phyloP scores from a whole-genome alignment of 805 yeast species.

The Monosporozyma unispora region DNA sequence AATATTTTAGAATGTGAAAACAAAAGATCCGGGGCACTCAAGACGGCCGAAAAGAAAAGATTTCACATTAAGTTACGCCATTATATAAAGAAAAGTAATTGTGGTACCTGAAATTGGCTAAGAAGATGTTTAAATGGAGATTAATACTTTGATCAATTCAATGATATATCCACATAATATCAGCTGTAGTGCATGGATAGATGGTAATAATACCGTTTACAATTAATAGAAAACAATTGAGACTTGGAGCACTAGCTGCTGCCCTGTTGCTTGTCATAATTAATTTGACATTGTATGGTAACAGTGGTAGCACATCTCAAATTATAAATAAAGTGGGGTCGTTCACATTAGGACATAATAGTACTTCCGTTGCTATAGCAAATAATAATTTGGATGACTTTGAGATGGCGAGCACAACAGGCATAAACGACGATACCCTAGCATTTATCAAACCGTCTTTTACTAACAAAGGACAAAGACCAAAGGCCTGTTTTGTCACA shows the following conservation, averaged over 20 bases:
- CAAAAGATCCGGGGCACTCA: no score
- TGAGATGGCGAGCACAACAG: no score
- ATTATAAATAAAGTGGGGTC: neutral
- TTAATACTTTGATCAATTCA: no score
- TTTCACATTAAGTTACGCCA: no score
- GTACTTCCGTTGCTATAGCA: neutral
- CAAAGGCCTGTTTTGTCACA: conserved; percentile 57
- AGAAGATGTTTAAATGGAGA: no score
- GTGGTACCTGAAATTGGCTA: no score
- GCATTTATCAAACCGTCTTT: conserved; percentile 12
- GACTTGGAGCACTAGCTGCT: neutral
- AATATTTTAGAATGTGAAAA: no score
- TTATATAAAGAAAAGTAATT: no score
- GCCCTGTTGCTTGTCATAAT: neutral
- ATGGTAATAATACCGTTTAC: neutral
- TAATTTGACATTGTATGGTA: neutral
- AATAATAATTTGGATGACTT: neutral
- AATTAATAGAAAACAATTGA: neutral
- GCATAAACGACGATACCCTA: neutral
- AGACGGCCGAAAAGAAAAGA: no score
- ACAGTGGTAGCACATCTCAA: neutral
- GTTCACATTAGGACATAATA: neutral
- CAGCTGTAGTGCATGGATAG: no score
- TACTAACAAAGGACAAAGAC: conserved; percentile 11
- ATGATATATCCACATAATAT: no score